Percentiles rank a stretch among this genome's conserved stretches.
Evolutionary conservation across 352 stramenopile species (phyloP).

Genomic region (Halophytophthora batemanensis): DNA sequence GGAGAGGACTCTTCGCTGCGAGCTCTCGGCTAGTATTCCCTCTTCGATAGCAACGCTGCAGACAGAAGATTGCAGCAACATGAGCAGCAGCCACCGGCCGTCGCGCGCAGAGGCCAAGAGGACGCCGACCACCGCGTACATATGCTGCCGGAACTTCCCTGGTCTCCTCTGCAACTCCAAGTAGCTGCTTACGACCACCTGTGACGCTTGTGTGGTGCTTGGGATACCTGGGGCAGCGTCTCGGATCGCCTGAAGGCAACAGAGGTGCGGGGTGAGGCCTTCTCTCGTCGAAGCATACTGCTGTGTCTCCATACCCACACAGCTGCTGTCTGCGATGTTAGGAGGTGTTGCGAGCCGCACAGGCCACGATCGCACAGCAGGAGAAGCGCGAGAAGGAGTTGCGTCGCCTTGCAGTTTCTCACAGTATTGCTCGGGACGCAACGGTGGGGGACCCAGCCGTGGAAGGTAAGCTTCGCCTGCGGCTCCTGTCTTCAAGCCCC

Average conservation of each 20-base stretch:
- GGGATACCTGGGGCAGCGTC: constrained; percentile 23
- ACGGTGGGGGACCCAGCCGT: constrained; percentile 32
- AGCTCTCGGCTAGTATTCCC: too few relatives aligned
- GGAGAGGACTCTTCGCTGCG: too few relatives aligned
- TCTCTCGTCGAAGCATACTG: neutral
- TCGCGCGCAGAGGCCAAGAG: constrained; percentile 35
- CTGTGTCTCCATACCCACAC: neutral
- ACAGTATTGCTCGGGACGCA: constrained; percentile 32
- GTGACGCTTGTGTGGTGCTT: too few relatives aligned
- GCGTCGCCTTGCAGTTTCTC: constrained; percentile 40
- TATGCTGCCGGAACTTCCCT: too few relatives aligned
- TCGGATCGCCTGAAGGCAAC: constrained; percentile 48
- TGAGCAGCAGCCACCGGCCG: constrained; percentile 8
- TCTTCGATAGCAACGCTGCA: too few relatives aligned
- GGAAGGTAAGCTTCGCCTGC: constrained; percentile 24
- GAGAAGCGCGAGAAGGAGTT: constrained; percentile 63
- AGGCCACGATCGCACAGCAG: constrained; percentile 57
- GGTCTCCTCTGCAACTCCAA: neutral
- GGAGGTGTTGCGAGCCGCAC: constrained; percentile 48
- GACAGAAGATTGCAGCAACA: constrained; percentile 9
- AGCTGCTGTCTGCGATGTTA: constrained; percentile 11
- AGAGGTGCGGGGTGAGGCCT: constrained; percentile 25
- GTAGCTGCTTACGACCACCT: neutral
- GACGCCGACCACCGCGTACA: constrained; percentile 29
- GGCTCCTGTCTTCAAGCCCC: neutral